Conservation (phyloP, 192 early-diverging fungal genomes). For the Backusella circina region DNA sequence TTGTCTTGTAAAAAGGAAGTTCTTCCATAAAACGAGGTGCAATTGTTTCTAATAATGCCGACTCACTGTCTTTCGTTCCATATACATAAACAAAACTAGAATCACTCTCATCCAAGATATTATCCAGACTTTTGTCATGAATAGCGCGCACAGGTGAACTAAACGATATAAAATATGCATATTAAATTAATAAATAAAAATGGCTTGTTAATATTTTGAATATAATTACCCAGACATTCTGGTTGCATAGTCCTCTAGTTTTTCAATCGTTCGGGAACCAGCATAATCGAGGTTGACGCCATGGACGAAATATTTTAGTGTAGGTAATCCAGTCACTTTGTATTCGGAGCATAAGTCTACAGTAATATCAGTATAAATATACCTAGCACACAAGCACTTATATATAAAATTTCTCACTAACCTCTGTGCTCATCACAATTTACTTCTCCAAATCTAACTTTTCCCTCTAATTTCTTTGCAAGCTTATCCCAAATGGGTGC, state of each 20-base stretch:
- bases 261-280: neutral
- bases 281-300: constrained; percentile 1
- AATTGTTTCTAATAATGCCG: constrained; percentile 14
- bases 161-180: neutral
- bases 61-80: constrained; percentile 38
- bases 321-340: constrained; percentile 79
- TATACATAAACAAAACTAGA: constrained; percentile 58
- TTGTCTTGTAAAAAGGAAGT: constrained; percentile 34
- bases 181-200: neutral
- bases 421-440: constrained; percentile 71
- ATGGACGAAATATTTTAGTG: constrained; percentile 57
- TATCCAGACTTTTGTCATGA: constrained; percentile 30
- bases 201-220: neutral
- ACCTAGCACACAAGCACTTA: neutral
- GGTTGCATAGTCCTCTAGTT: neutral
- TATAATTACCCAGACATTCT: neutral
- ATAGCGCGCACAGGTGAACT: neutral
- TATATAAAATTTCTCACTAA: neutral
- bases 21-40: constrained; percentile 18
- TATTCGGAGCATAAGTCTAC: constrained; percentile 53
- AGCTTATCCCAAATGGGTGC: constrained; percentile 77
- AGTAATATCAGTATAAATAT: neutral
- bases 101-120: constrained; percentile 30
- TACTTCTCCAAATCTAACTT: constrained; percentile 73
- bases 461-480: constrained; percentile 53